Evolutionary conservation across 164 flowering plant species (phyloP), one percentile per base, ranked within the genome.

Genomic region (Dillenia suffruticosa): DNA sequence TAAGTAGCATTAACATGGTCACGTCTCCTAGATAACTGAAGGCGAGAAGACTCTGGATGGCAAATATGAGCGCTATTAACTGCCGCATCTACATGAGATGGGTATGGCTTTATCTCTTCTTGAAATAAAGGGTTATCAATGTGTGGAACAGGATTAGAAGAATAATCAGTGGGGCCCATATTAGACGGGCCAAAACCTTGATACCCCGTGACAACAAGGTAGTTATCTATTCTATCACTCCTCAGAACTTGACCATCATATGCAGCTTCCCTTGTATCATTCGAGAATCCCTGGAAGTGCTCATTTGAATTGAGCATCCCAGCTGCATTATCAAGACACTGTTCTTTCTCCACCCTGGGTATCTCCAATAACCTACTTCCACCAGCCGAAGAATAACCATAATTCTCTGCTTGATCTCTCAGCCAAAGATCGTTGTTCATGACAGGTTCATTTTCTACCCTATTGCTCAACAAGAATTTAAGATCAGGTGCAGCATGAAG

Each of bases 1-100:
- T 26, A 3, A 1, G 3, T 26, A 26, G 32, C 5, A 5, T 26
- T 26, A 26, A 26, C 32, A 26, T 26, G 32, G 32, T 3, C 32
- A 26, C 32, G 32, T 26, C 32, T 5, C 32, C 5, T 26, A 26
- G 32, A 26, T 26, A 26, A 26, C 54, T 52, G 51, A 53, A 46
- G 22, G 40, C 46, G 19, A 14, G 78, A 61, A 45, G 45, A 9
- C 22, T 44, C 65, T 9, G 69, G 47, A 16, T 53, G 32, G 62
- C 60, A 66, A 54, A 62, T 61, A 52, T 16, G 10, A 50, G 9
- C 14, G 54, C 63, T 68, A 8, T 55, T 63, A 54, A 46, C 15
- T 44, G 49, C 54, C 46, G 70, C 51, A 72, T 82, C 74, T 40
- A 58, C 58, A 15, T 54, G 52, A 40, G 47, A 46, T 16, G 40